Evolutionary conservation across 441 rosid genomes (phyloP).

Genomic region (Pelargonium cotyledonis): DNA sequence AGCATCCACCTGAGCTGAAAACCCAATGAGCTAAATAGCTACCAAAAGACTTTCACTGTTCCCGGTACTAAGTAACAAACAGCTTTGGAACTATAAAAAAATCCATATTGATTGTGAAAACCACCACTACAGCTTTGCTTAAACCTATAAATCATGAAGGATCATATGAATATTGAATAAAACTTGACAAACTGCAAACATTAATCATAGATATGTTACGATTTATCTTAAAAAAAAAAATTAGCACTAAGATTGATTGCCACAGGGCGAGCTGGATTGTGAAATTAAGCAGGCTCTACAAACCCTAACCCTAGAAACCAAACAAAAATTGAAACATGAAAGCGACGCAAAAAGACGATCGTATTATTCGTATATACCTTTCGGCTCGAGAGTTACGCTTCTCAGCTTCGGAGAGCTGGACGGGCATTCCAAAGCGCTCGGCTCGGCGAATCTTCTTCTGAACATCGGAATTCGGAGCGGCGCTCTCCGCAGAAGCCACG

Average conservation of each 20-base stretch:
- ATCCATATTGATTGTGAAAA: background rate
- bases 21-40: no score
- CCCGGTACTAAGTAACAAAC: background rate
- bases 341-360: background rate
- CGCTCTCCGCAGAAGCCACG: background rate
- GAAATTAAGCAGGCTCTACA: background rate
- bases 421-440: conserved; percentile 25
- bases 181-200: no score
- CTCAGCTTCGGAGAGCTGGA: conserved; percentile 26
- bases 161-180: no score
- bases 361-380: conserved; percentile 11
- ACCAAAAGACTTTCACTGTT: no score
- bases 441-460: conserved; percentile 25
- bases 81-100: background rate
- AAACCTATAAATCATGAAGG: no score
- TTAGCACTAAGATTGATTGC: no score
- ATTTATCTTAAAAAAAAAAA: no score
- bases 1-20: no score
- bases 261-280: no score
- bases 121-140: no score
- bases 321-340: no score
- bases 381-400: conserved; percentile 27
- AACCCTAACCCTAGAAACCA: background rate
- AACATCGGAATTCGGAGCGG: conserved; percentile 12
- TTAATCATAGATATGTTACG: no score